Evolutionary conservation across 768 basidiomycete genomes (phyloP).

Genomic region (Agrocybe pediades): DNA sequence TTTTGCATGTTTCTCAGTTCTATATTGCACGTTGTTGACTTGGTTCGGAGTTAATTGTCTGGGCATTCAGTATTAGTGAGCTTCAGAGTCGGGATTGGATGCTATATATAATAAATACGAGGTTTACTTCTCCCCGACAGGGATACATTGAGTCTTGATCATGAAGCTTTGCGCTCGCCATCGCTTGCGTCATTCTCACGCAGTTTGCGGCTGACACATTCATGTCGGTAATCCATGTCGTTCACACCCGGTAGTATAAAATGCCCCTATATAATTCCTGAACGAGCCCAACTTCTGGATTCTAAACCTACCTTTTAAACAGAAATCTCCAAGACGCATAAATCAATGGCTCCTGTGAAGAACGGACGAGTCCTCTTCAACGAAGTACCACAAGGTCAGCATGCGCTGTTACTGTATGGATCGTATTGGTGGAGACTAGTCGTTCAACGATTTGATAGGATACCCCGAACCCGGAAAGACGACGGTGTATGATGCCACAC

Average conservation of each 20-base stretch:
- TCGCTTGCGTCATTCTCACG: not conserved
- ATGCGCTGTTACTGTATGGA: not conserved
- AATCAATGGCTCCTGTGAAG: slow-evolving; percentile 32
- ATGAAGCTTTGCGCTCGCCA: not conserved
- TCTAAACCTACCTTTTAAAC: not conserved
- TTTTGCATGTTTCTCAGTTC: not conserved
- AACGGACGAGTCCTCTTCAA: slow-evolving; percentile 41
- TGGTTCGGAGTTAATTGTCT: no score
- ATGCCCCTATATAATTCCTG: not conserved
- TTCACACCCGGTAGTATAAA: not conserved
- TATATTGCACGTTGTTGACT: no score
- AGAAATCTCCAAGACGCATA: no score
- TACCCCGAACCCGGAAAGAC: slow-evolving; percentile 48
- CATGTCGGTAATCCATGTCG: not conserved
- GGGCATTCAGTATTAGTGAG: no score
- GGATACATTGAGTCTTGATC: not conserved
- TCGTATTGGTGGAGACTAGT: not conserved
- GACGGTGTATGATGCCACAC: slow-evolving; percentile 42
- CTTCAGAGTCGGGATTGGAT: no score
- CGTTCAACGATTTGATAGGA: slow-evolving; percentile 21
- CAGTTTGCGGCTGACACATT: not conserved
- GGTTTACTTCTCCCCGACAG: no score
- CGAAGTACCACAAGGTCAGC: slow-evolving; percentile 30
- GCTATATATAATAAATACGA: no score
- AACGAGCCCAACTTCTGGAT: no score